A percentile compares a stretch with the other conserved stretches of the same genome.
These are phyloP conservation scores for Priceomyces haplophilus DNA, from an alignment of 805 yeast genomes.

Conservation along the genomic window DNA sequence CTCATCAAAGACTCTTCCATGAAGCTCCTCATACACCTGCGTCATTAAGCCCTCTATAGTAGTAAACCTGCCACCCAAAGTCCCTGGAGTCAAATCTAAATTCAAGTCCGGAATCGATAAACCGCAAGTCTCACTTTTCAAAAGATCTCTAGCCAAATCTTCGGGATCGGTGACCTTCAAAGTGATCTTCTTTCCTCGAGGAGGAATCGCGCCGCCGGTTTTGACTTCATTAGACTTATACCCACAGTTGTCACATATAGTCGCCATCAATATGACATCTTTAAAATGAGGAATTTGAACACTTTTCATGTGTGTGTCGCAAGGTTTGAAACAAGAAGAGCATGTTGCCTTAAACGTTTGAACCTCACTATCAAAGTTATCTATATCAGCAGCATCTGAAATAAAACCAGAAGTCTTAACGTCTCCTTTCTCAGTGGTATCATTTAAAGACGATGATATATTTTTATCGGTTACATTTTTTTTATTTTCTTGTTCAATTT, in stretches of 20 bases:
- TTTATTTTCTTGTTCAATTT: constrained; percentile 49
- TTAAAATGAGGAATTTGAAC: constrained; percentile 97
- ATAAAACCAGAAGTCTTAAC: constrained; percentile 52
- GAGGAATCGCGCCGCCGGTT: constrained; percentile 96
- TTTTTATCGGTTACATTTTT: constrained; percentile 37
- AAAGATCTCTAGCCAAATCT: constrained; percentile 89
- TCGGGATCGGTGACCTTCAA: constrained; percentile 82
- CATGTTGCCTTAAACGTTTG: constrained; percentile 92
- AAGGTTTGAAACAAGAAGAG: constrained; percentile 77
- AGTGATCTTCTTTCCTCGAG: constrained; percentile 70
- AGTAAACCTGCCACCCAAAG: constrained; percentile 96
- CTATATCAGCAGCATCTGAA: constrained; percentile 74
- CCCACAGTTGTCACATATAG: constrained; percentile 89
- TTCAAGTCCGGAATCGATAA: constrained; percentile 80
- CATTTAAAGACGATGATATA: constrained; percentile 18
- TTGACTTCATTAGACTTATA: constrained; percentile 96
- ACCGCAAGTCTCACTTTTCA: constrained; percentile 92
- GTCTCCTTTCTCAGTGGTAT: constrained; percentile 2
- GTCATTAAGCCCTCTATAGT: constrained; percentile 89
- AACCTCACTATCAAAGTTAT: constrained; percentile 83
- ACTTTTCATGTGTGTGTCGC: constrained; percentile 94
- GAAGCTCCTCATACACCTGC: constrained; percentile 88
- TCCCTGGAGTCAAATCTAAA: constrained; percentile 91
- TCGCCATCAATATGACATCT: constrained; percentile 95
- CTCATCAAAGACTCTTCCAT: constrained; percentile 76